Evolutionary conservation across 2,329 filamentous ascomycete species (phyloP).

Genomic region (Grosmannia clavigera): DNA sequence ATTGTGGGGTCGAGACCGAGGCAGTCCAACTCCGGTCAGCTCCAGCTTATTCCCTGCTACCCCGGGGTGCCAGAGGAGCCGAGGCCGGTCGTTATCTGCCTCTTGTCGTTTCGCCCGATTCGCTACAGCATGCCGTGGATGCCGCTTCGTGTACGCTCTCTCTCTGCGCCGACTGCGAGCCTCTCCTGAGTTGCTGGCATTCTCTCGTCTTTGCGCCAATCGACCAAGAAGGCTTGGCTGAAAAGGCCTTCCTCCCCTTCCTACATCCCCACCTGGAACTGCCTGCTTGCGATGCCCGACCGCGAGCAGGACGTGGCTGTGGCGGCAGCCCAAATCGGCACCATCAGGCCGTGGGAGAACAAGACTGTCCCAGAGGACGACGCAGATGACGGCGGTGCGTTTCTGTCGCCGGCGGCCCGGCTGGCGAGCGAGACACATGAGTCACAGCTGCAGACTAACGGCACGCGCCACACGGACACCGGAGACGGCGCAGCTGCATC

Average conservation of each 20-base stretch:
- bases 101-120: neutral
- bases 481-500: neutral
- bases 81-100: neutral
- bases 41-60: neutral
- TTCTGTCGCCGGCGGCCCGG: neutral
- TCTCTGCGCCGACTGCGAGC: neutral
- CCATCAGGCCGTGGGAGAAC: neutral
- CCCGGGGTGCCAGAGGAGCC: neutral
- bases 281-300: neutral
- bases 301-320: neutral
- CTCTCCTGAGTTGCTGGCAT: neutral
- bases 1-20: neutral
- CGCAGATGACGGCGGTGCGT: constrained; percentile 2
- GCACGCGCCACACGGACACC: neutral
- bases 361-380: neutral
- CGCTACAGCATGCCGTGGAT: constrained; percentile 1
- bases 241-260: neutral
- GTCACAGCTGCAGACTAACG: no score
- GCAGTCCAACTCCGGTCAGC: neutral
- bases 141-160: neutral
- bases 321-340: neutral
- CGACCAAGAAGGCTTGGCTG: neutral
- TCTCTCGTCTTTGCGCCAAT: neutral
- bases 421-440: neutral
- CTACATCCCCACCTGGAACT: neutral